phyloP scores from a whole-genome alignment of 495 filamentous ascomycete species.

The Xeromyces bisporus region DNA sequence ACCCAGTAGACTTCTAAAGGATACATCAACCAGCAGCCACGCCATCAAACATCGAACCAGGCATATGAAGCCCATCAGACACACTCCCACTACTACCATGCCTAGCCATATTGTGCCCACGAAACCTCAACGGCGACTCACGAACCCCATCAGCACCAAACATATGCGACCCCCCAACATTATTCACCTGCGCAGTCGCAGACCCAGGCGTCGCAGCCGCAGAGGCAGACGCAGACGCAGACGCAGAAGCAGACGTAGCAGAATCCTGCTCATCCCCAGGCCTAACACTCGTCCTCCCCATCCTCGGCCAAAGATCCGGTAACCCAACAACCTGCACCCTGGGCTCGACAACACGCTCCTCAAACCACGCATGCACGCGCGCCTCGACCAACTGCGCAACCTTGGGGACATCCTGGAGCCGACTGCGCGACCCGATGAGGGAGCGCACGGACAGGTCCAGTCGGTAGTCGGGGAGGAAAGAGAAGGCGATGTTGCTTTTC shows the following conservation, averaged over 20 bases:
- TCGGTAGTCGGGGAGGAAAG: constrained; percentile 88
- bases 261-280: constrained; percentile 26
- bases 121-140: too few species aligned
- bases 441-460: constrained; percentile 83
- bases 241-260: too few species aligned
- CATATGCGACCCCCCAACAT: too few species aligned
- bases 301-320: constrained; percentile 87
- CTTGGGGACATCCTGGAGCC: constrained; percentile 92
- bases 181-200: too few species aligned
- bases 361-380: constrained; percentile 87
- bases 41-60: constrained; percentile 15
- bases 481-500: constrained; percentile 79
- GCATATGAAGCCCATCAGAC: constrained; percentile 21
- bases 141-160: too few species aligned
- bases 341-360: constrained; percentile 89
- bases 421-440: constrained; percentile 74
- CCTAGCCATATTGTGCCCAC: constrained; percentile 19
- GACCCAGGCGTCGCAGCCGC: too few species aligned
- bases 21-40: constrained; percentile 4
- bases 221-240: too few species aligned
- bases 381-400: constrained; percentile 90
- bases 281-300: constrained; percentile 30
- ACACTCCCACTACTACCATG: constrained; percentile 16
- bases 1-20: too few species aligned
- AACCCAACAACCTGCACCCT: constrained; percentile 89